phyloP scores from a whole-genome alignment of 306 rosid genomes.

The Styphnolobium japonicum region DNA sequence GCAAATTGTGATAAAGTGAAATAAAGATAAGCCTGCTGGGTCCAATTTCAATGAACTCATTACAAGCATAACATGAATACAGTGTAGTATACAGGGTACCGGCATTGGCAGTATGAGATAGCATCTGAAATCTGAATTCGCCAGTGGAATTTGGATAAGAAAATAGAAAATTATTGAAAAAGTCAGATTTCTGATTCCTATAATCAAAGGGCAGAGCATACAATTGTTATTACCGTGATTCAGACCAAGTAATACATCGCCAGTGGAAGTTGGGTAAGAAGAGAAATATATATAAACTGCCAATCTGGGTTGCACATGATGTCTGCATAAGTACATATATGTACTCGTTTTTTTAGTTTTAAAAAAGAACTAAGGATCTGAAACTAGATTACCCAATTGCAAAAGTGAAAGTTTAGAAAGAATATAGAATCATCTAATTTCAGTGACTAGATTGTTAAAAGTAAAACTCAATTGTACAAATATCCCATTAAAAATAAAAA shows the following conservation, averaged over 20 bases:
- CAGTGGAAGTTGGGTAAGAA: not conserved
- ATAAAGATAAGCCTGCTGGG: not conserved
- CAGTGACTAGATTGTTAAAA: constrained; percentile 27
- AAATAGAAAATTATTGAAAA: not conserved
- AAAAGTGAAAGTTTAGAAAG: not conserved
- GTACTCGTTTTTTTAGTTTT: not conserved
- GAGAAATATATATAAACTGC: not conserved
- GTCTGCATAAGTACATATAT: not conserved
- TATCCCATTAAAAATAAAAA: not conserved
- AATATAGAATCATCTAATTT: constrained; percentile 23
- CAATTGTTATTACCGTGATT: not conserved
- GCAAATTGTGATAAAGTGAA: not conserved
- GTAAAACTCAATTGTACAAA: constrained; percentile 28
- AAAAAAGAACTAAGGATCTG: not conserved
- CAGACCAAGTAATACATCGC: not conserved
- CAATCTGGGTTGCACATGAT: not conserved
- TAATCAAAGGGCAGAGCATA: not conserved
- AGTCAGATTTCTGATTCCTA: not conserved
- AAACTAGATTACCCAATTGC: not conserved
- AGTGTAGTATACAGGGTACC: not conserved
- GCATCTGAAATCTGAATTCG: not conserved
- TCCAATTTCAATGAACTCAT: not conserved
- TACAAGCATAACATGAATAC: not conserved
- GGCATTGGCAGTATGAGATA: not conserved
- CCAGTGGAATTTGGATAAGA: not conserved